phyloP scores from a whole-genome alignment of 2,329 filamentous ascomycete species.

The Talaromyces rugulosus region DNA sequence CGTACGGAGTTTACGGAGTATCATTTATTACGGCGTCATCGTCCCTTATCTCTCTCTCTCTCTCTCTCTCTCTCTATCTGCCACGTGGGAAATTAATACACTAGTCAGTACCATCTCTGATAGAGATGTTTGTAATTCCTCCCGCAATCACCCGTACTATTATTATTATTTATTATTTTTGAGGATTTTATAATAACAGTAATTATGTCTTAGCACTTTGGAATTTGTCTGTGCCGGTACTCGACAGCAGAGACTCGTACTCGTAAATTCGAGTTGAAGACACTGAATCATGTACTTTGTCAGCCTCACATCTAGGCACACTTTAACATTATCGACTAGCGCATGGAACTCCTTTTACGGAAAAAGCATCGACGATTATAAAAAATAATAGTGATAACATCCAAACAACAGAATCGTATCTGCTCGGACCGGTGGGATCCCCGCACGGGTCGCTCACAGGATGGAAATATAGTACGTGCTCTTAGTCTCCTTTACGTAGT shows the following conservation, averaged over 20 bases:
- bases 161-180: no score
- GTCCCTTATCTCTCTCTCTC: background rate
- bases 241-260: background rate
- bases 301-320: background rate
- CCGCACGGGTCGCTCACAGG: background rate
- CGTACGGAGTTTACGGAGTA: no score
- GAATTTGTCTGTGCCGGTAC: background rate
- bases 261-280: no score
- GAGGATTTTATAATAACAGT: no score
- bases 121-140: background rate
- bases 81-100: background rate
- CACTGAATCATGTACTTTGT: background rate
- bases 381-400: no score
- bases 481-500: background rate
- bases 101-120: background rate
- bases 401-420: background rate
- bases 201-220: background rate
- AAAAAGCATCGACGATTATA: no score
- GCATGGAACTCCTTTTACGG: background rate
- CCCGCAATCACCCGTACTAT: background rate
- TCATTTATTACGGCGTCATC: background rate
- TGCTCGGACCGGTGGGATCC: background rate
- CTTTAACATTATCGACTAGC: background rate
- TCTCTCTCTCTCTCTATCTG: background rate
- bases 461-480: background rate